Evolutionary conservation across 2,329 filamentous ascomycete species (phyloP).

Genomic region (Blastomyces silverae): DNA sequence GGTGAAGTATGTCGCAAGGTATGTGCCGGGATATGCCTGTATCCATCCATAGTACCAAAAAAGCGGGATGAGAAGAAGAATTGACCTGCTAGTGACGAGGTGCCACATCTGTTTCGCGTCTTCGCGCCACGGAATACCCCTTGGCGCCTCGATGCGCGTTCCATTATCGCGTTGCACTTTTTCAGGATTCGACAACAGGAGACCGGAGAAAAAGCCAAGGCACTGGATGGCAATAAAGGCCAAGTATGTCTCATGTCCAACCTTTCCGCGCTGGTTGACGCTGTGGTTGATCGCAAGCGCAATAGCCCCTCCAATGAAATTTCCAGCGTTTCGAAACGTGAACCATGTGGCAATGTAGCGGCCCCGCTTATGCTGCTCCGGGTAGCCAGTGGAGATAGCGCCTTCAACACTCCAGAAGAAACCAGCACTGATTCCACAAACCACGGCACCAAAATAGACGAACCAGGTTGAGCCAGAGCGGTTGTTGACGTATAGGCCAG

Average conservation of each 20-base stretch:
- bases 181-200: slow-evolving; percentile 42
- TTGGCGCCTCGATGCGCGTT: slow-evolving; percentile 31
- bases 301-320: slow-evolving; percentile 48
- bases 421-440: slow-evolving; percentile 59
- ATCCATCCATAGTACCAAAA: slow-evolving; percentile 31
- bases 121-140: slow-evolving; percentile 27
- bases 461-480: slow-evolving; percentile 55
- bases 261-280: slow-evolving; percentile 27
- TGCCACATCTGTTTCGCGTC: slow-evolving; percentile 37
- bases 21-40: slow-evolving; percentile 40
- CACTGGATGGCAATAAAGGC: slow-evolving; percentile 46
- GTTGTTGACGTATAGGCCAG: slow-evolving; percentile 57
- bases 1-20: slow-evolving; percentile 40
- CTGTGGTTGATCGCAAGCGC: slow-evolving; percentile 45
- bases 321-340: slow-evolving; percentile 37
- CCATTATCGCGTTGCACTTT: slow-evolving; percentile 43
- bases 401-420: slow-evolving; percentile 72
- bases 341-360: slow-evolving; percentile 48
- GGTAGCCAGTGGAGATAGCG: slow-evolving; percentile 65
- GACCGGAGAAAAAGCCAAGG: slow-evolving; percentile 39
- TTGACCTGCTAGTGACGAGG: slow-evolving; percentile 29
- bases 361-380: slow-evolving; percentile 61
- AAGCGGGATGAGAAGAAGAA: slow-evolving; percentile 35
- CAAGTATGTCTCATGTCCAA: slow-evolving; percentile 35
- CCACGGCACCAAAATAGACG: slow-evolving; percentile 55